Percentiles rank a stretch among this genome's conserved stretches.
Conservation (phyloP, 495 filamentous ascomycete genomes). For the Hypoxylon subgilvum region DNA sequence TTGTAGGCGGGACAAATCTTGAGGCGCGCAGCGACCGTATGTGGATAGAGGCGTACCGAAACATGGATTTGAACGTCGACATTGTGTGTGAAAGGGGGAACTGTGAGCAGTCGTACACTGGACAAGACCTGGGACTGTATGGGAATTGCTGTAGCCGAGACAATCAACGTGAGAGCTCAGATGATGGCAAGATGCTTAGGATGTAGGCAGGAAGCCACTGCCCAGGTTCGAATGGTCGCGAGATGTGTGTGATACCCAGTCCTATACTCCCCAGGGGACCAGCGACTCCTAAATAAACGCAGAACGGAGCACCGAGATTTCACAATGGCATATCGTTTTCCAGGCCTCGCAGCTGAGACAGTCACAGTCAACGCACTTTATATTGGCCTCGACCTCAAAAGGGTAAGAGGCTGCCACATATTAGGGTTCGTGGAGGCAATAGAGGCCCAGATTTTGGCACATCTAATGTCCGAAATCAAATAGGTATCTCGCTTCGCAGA, state of each 20-base stretch:
- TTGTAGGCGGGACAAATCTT: neutral
- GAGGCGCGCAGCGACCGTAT: slow-evolving; percentile 3
- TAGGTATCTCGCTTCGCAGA: neutral
- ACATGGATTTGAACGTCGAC: slow-evolving; percentile 6
- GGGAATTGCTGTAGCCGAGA: too few relatives aligned
- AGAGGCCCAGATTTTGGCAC: neutral
- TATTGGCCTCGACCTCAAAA: too few relatives aligned
- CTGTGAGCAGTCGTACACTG: neutral
- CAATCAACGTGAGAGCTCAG: neutral
- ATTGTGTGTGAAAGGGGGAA: neutral
- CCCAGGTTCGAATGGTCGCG: too few relatives aligned
- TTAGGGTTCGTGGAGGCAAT: neutral
- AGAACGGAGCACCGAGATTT: too few relatives aligned
- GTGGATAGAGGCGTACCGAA: slow-evolving; percentile 7
- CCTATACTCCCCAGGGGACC: too few relatives aligned
- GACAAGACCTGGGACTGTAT: neutral
- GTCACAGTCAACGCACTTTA: too few relatives aligned
- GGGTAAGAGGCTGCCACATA: neutral
- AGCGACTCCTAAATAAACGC: too few relatives aligned
- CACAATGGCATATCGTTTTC: too few relatives aligned
- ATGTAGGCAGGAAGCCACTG: too few relatives aligned
- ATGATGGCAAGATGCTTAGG: neutral
- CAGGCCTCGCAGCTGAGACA: too few relatives aligned
- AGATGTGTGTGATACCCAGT: too few relatives aligned
- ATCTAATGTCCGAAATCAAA: neutral